Percentiles rank a stretch among this genome's conserved stretches.
Conservation (phyloP, 2,329 filamentous ascomycete species). For the Drechslerella coelobrocha region DNA sequence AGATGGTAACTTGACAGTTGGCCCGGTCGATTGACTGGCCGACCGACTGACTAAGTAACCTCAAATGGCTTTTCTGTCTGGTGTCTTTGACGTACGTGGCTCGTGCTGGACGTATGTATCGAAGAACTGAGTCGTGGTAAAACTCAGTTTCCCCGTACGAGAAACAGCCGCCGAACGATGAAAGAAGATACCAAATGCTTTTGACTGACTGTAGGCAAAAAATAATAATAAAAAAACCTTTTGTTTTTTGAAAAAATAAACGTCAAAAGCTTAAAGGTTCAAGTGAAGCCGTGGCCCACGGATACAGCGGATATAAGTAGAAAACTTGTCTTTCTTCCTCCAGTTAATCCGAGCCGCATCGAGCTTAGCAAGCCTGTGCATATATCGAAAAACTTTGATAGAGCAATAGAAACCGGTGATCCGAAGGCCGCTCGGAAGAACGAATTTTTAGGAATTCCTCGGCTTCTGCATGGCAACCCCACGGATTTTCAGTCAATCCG, state of each 20-base stretch:
- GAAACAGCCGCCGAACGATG: background rate
- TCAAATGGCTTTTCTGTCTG: too few species aligned
- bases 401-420: constrained; percentile 5
- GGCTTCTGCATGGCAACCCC: constrained; percentile 13
- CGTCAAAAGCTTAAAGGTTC: too few species aligned
- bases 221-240: background rate
- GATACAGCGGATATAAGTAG: constrained; percentile 48
- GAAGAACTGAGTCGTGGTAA: background rate
- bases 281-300: constrained; percentile 8
- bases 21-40: constrained; percentile 13
- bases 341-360: too few species aligned
- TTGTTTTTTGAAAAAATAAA: background rate
- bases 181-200: too few species aligned
- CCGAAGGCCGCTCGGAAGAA: constrained; percentile 7
- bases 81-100: constrained; percentile 30
- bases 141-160: background rate
- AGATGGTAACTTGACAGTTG: constrained; percentile 28
- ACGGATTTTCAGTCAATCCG: constrained; percentile 39
- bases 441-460: constrained; percentile 1
- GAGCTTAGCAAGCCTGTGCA: constrained; percentile 6
- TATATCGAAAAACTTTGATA: too few species aligned
- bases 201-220: background rate
- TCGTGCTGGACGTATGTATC: constrained; percentile 12
- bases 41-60: constrained; percentile 13
- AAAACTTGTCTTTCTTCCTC: constrained; percentile 6